Evolutionary conservation across 2,329 filamentous ascomycete genomes (phyloP).

Genomic region (Akanthomyces dipterigenus): DNA sequence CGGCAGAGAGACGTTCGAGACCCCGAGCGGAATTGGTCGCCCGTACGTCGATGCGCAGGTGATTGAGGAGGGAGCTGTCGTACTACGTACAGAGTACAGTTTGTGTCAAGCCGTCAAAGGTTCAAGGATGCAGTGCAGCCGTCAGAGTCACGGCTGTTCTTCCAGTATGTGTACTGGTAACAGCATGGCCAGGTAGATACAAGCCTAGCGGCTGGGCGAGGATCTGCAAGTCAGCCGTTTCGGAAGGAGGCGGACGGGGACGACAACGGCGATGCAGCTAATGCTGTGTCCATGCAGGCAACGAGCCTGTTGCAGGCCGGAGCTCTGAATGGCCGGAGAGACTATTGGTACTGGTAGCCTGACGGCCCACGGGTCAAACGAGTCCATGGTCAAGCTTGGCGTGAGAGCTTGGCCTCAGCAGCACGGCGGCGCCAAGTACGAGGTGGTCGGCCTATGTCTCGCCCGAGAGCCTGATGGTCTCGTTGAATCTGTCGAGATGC

Average conservation of each 20-base stretch:
- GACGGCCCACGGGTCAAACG: too few species aligned
- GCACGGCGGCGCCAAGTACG: neutral
- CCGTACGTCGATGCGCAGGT: neutral
- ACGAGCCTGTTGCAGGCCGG: neutral
- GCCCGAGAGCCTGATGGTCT: neutral
- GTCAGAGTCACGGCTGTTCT: neutral
- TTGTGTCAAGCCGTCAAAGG: neutral
- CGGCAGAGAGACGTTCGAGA: neutral
- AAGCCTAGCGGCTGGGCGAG: neutral
- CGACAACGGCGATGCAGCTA: neutral
- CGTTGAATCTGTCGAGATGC: neutral
- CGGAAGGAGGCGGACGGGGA: slow-evolving; percentile 1
- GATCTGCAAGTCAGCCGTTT: neutral
- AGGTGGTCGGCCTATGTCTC: neutral
- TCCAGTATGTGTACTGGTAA: too few species aligned
- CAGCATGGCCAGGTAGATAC: neutral
- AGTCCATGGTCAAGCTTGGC: neutral
- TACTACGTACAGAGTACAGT: neutral
- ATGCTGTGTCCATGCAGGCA: neutral
- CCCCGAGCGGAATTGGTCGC: neutral
- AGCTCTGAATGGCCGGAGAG: too few species aligned
- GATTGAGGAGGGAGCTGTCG: neutral
- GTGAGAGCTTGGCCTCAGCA: neutral
- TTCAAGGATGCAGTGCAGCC: neutral
- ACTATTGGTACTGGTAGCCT: too few species aligned